Evolutionary conservation across 2,329 filamentous ascomycete species (phyloP), one percentile per base, ranked within the genome.

Genomic region (Drechslerella coelobrocha): DNA sequence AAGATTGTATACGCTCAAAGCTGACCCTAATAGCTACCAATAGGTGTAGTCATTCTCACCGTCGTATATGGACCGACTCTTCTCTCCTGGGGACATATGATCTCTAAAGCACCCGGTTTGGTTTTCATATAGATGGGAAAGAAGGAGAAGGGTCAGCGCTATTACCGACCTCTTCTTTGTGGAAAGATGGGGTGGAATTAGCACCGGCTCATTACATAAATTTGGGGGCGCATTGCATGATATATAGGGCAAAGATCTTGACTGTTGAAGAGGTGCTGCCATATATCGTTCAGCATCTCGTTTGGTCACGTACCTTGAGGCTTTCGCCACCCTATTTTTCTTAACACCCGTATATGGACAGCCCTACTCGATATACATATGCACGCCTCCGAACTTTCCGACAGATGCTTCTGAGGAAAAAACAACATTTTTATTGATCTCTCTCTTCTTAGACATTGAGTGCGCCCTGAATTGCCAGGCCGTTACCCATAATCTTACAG

Each of bases 151-250:
- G 34, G 19, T 45, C 31, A 56, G 48, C 59, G 34, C 51, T 61
- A 61, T 57, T 61, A 43, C 56, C 57, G 56, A 61, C 29, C n/a
- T 31, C 34, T 60, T 43, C 63, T 56, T 56, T 61, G 56, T 45
- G 43, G 51, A 69, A 61, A 55, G 57, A 69, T 69, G 63, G 63
- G 54, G 34, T 69, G 31, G 55, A 56, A 56, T 24, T 61, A 69
- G 57, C 6, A 31, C 12, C 12, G 29, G 29, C 29, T 31, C 29
- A 12, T 31, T 31, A 31, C 29, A 31, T 31, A 31, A 31, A 6
- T 31, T 31, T 12, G 29, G 12, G 12, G 29, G 6, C n/a, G n/a
- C 29, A 31, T 31, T 31, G 29, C 29, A 31, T 31, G 29, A 31
- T 31, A 31, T 31, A 6, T 50, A 68, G 48, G 55, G 55, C 37